A percentile compares a stretch with the other conserved stretches of the same genome.
These are phyloP conservation scores for Parachaetomium inaequale DNA, from an alignment of 495 filamentous ascomycete genomes.

Conservation along the genomic window DNA sequence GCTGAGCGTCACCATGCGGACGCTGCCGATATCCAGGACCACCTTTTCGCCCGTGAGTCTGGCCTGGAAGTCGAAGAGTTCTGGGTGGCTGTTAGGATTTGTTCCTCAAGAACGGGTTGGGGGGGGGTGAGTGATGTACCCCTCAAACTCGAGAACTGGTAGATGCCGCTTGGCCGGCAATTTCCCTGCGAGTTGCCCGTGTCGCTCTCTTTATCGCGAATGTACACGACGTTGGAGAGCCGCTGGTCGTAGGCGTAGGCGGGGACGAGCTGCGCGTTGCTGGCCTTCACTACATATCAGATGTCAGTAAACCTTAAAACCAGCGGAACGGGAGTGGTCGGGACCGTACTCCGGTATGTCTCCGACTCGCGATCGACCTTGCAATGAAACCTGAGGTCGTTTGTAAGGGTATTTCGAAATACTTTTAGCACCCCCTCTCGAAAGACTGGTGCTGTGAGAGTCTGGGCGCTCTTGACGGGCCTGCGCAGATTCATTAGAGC, in stretches of 20 bases:
- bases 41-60: slow-evolving; percentile 35
- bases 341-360: slow-evolving; percentile 34
- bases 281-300: slow-evolving; percentile 28
- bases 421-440: slow-evolving; percentile 32
- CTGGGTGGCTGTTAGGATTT: slow-evolving; percentile 2
- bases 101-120: neutral
- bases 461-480: slow-evolving; percentile 29
- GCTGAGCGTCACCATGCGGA: slow-evolving; percentile 28
- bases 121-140: neutral
- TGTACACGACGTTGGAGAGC: slow-evolving; percentile 31
- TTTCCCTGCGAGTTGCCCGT: slow-evolving; percentile 20
- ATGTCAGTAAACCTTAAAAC: neutral
- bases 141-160: slow-evolving; percentile 26
- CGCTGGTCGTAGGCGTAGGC: slow-evolving; percentile 36
- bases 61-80: slow-evolving; percentile 36
- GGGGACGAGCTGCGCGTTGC: slow-evolving; percentile 36
- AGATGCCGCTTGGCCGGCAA: slow-evolving; percentile 30
- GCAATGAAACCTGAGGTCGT: slow-evolving; percentile 34
- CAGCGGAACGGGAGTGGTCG: neutral
- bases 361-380: slow-evolving; percentile 32
- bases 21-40: slow-evolving; percentile 33
- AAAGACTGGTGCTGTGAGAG: slow-evolving; percentile 27
- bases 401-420: slow-evolving; percentile 31
- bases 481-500: slow-evolving; percentile 6
- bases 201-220: slow-evolving; percentile 33